Conservation (phyloP, 306 rosid genomes). For the Trifolium dubium region DNA sequence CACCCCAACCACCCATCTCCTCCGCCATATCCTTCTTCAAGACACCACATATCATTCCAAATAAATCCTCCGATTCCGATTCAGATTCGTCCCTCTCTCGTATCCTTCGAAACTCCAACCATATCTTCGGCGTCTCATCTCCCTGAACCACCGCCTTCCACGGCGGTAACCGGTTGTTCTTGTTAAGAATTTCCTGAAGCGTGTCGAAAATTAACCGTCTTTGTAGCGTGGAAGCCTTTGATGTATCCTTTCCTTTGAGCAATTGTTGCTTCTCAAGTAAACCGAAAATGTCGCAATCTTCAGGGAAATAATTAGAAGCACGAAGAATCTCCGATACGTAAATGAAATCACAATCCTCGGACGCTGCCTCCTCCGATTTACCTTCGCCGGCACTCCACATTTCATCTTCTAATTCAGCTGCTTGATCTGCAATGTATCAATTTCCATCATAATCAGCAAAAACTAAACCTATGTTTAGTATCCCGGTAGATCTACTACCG, state of each 20-base stretch:
- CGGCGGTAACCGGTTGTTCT: slow-evolving; percentile 66
- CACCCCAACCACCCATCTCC: slow-evolving; percentile 69
- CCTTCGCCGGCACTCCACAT: slow-evolving; percentile 63
- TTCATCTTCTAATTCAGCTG: slow-evolving; percentile 71
- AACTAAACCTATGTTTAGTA: too few species aligned
- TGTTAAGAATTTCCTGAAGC: slow-evolving; percentile 60
- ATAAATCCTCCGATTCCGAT: slow-evolving; percentile 62
- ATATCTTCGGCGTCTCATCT: slow-evolving; percentile 45
- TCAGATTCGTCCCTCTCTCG: slow-evolving; percentile 59
- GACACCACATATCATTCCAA: slow-evolving; percentile 68
- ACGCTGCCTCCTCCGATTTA: slow-evolving; percentile 47
- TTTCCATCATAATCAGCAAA: neutral
- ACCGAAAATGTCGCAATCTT: slow-evolving; percentile 61
- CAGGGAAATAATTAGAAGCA: slow-evolving; percentile 63
- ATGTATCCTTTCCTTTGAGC: slow-evolving; percentile 71
- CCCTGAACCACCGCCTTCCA: slow-evolving; percentile 60
- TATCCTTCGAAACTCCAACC: slow-evolving; percentile 69
- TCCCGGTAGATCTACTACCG: too few species aligned
- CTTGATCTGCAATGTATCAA: slow-evolving; percentile 53
- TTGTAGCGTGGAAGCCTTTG: slow-evolving; percentile 55
- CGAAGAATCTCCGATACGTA: slow-evolving; percentile 75
- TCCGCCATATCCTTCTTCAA: slow-evolving; percentile 74
- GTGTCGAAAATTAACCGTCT: slow-evolving; percentile 81
- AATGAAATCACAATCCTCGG: slow-evolving; percentile 60
- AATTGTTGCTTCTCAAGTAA: slow-evolving; percentile 75